A percentile compares a stretch with the other conserved stretches of the same genome.
Conservation (phyloP, 306 rosid genomes). For the Urtica urens region DNA sequence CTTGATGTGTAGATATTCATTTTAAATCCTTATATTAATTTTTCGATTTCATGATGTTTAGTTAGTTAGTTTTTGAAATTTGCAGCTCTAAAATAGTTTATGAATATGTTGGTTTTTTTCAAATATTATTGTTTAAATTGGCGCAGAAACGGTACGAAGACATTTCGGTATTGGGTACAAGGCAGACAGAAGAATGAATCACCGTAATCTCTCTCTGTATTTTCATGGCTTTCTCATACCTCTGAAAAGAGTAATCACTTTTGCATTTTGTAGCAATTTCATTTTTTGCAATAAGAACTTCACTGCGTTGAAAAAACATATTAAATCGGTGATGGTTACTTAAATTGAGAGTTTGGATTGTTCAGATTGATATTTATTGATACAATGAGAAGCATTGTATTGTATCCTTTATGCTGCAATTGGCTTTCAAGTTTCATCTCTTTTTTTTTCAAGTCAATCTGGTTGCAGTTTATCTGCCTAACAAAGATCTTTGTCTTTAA, state of each 20-base stretch:
- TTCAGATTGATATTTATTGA: constrained; percentile 5
- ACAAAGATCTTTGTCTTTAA: too few species aligned
- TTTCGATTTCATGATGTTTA: too few species aligned
- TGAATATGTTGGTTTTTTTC: too few species aligned
- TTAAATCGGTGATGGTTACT: constrained; percentile 22
- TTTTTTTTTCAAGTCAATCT: too few species aligned
- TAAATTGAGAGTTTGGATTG: constrained; percentile 9
- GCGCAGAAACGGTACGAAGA: constrained; percentile 55
- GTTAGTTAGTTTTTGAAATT: too few species aligned
- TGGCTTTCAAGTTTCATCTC: too few species aligned
- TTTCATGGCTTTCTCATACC: constrained; percentile 14
- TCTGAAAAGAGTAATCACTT: constrained; percentile 21
- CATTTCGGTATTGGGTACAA: constrained; percentile 48
- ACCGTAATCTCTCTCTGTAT: not conserved
- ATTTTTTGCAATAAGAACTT: constrained; percentile 47
- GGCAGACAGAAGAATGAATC: constrained; percentile 38
- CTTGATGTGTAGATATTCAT: too few species aligned
- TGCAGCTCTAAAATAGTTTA: too few species aligned
- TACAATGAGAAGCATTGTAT: constrained; percentile 7
- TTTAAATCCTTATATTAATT: too few species aligned
- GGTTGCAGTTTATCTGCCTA: too few species aligned
- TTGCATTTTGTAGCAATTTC: constrained; percentile 32
- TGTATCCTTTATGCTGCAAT: constrained; percentile 1
- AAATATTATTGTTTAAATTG: too few species aligned
- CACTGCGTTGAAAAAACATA: constrained; percentile 1